phyloP scores from a whole-genome alignment of 495 filamentous ascomycete genomes.

The Podospora pseudocomata region DNA sequence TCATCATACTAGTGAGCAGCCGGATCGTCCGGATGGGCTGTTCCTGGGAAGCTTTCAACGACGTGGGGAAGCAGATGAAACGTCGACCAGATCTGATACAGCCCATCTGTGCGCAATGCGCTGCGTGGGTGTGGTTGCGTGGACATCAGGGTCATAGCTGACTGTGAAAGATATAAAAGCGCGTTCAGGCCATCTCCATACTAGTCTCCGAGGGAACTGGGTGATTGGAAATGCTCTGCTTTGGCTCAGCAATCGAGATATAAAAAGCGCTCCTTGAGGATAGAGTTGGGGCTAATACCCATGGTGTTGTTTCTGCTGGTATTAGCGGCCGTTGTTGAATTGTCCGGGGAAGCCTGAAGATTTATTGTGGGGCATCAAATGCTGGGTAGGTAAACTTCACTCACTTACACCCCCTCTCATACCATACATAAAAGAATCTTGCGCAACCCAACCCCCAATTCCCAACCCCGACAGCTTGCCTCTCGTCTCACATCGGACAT shows the following conservation, averaged over 20 bases:
- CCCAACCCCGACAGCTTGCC: background rate
- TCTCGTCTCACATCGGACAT: background rate
- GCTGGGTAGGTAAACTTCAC: no score
- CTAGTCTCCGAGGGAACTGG: background rate
- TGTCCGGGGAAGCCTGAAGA: background rate
- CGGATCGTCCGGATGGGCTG: background rate
- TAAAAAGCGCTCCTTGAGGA: background rate
- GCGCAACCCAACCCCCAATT: background rate
- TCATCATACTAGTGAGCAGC: background rate
- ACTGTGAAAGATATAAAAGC: background rate
- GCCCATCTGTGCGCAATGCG: background rate
- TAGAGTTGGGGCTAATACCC: background rate
- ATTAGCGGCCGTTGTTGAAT: background rate
- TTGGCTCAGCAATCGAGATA: background rate
- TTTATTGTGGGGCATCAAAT: background rate
- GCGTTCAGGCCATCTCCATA: background rate
- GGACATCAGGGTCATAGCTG: background rate
- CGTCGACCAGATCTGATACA: slow-evolving; percentile 12
- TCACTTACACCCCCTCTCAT: no score
- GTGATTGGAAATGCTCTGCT: background rate
- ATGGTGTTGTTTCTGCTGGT: background rate
- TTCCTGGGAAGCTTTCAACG: background rate
- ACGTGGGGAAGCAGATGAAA: slow-evolving; percentile 6
- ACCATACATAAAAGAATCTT: background rate
- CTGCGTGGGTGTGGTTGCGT: slow-evolving; percentile 1